These are phyloP conservation scores for Phaeophleospora eucalypticola DNA, from an alignment of 2,329 filamentous ascomycete species.

Conservation along the genomic window DNA sequence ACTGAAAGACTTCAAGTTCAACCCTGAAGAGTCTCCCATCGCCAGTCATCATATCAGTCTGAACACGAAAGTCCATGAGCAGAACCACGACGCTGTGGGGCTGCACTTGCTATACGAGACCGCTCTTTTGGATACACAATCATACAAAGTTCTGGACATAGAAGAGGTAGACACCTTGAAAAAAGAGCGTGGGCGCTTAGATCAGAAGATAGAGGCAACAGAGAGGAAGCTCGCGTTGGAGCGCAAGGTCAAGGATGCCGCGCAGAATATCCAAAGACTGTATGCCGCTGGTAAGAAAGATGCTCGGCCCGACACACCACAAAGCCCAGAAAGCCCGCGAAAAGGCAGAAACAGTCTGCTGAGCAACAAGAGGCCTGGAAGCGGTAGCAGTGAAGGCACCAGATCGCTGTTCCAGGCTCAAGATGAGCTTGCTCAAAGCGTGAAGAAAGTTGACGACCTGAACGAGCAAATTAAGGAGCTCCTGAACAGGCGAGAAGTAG, in stretches of 20 bases:
- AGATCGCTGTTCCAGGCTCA: conserved; percentile 55
- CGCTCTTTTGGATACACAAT: conserved; percentile 80
- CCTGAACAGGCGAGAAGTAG: conserved; percentile 70
- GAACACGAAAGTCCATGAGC: conserved; percentile 28
- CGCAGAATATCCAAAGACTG: conserved; percentile 76
- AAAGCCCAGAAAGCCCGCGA: conserved; percentile 46
- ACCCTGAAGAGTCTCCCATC: conserved; percentile 18
- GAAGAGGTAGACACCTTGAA: conserved; percentile 91
- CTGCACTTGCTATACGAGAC: conserved; percentile 92
- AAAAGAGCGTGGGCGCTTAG: conserved; percentile 71
- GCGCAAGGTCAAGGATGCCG: conserved; percentile 90
- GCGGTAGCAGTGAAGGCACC: conserved; percentile 44
- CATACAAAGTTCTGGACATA: conserved; percentile 80
- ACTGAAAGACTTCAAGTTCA: conserved; percentile 23
- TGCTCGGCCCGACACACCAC: conserved; percentile 40
- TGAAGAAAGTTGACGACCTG: conserved; percentile 80
- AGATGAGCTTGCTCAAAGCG: conserved; percentile 68
- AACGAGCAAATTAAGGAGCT: conserved; percentile 74
- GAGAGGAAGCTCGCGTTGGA: conserved; percentile 82
- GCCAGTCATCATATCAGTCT: conserved; percentile 27
- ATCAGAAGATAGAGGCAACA: conserved; percentile 74
- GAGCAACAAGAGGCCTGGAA: conserved; percentile 24
- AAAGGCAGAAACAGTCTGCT: conserved; percentile 50
- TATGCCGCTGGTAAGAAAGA: conserved; percentile 60
- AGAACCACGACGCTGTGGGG: conserved; percentile 58